These are phyloP conservation scores for Volvox carteri DNA, from an alignment of 163 green algal species.

Conservation along the genomic window DNA sequence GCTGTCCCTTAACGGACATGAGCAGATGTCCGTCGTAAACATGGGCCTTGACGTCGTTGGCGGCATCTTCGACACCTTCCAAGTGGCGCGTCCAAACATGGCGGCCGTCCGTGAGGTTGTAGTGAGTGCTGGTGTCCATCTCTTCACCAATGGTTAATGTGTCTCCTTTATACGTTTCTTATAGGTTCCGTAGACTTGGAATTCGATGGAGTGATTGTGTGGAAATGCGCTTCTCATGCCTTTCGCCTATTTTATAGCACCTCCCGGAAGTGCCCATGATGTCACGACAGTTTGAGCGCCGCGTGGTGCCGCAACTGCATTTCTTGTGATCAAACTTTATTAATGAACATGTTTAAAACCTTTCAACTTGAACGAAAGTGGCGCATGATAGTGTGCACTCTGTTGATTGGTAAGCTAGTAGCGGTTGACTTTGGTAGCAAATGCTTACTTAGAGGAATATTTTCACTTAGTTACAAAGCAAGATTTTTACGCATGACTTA, in stretches of 20 bases:
- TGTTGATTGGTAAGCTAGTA: too few species aligned
- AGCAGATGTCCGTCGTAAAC: slow-evolving; percentile 33
- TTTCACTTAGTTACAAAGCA: too few species aligned
- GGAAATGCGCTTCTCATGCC: neutral
- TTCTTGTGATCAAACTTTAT: too few species aligned
- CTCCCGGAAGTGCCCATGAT: neutral
- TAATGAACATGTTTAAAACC: too few species aligned
- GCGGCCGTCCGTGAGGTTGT: neutral
- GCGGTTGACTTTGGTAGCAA: too few species aligned
- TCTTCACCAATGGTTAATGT: neutral
- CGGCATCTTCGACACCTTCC: neutral
- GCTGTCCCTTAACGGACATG: neutral
- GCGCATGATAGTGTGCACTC: too few species aligned
- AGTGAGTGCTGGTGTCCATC: neutral
- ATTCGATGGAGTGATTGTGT: too few species aligned
- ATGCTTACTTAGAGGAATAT: too few species aligned
- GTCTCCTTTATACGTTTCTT: neutral
- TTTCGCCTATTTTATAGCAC: neutral
- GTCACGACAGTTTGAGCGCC: neutral
- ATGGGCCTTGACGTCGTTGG: slow-evolving; percentile 26
- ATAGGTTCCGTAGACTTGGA: too few species aligned
- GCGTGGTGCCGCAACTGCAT: neutral
- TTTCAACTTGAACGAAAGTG: too few species aligned
- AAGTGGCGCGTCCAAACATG: slow-evolving; percentile 23
- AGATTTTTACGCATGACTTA: too few species aligned